Evolutionary conservation across 371 early-diverging fungal genomes (phyloP).

Genomic region (Funneliformis caledonium): DNA sequence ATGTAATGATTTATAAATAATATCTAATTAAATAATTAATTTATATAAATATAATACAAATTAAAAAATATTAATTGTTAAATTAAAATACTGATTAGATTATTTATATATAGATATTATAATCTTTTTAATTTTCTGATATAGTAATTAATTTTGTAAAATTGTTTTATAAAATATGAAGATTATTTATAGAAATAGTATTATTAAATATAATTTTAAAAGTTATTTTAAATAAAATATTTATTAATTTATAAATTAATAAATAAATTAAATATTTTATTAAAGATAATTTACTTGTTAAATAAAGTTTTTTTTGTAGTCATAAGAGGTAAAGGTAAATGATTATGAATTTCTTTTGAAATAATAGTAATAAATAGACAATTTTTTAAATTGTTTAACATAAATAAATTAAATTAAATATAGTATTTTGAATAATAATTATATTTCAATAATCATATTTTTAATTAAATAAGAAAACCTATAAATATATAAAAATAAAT

Average conservation of each 20-base stretch:
- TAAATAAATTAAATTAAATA: not conserved
- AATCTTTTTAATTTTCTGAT: not conserved
- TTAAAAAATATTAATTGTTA: no score
- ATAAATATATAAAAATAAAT: not conserved
- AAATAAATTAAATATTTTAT: no score
- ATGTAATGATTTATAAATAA: not conserved
- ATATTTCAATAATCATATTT: not conserved
- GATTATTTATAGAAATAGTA: not conserved
- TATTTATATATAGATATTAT: not conserved
- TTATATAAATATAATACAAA: no score
- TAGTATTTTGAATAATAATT: not conserved
- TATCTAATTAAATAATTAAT: not conserved
- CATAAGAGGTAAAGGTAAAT: not conserved
- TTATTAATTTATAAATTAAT: no score
- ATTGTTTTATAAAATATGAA: slow-evolving; percentile 17
- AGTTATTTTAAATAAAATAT: not conserved
- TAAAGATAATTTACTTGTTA: not conserved
- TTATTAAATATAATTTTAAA: slow-evolving; percentile 9
- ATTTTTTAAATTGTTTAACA: not conserved
- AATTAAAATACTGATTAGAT: no score
- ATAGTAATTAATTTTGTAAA: not conserved
- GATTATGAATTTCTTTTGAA: not conserved
- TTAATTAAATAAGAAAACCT: not conserved
- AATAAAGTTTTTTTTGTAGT: not conserved
- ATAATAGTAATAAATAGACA: slow-evolving; percentile 4